Conservation (phyloP, 208 protist species). For the Blechomonas ayalai region DNA sequence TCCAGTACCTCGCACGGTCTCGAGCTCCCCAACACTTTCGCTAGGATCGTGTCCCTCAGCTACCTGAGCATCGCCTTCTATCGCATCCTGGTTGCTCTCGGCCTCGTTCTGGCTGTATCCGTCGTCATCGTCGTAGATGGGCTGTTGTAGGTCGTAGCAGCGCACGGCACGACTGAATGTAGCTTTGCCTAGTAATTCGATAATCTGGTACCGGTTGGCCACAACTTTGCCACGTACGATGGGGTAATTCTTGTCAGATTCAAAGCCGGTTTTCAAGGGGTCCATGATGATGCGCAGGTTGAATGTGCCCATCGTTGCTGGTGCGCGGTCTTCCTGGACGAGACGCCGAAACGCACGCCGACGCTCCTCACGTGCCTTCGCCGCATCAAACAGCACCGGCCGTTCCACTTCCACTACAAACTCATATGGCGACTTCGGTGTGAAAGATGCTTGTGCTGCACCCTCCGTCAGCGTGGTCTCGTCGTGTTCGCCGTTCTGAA, state of each 20-base stretch:
- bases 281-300: constrained; percentile 89
- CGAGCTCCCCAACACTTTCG: constrained; percentile 1
- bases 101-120: constrained; percentile 5
- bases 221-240: constrained; percentile 87
- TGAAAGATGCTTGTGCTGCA: constrained; percentile 24
- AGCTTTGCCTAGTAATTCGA: constrained; percentile 92
- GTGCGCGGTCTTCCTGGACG: constrained; percentile 54
- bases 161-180: constrained; percentile 93
- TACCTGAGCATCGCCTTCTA: neutral
- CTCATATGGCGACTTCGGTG: constrained; percentile 67
- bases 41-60: neutral
- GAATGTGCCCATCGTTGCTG: constrained; percentile 82
- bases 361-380: constrained; percentile 55
- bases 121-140: constrained; percentile 65
- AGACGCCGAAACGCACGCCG: constrained; percentile 56
- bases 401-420: constrained; percentile 85
- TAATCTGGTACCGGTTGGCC: constrained; percentile 91
- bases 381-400: constrained; percentile 65
- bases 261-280: constrained; percentile 90
- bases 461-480: constrained; percentile 29
- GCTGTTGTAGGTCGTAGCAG: constrained; percentile 89
- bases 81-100: neutral
- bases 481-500: constrained; percentile 25
- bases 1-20: constrained; percentile 1
- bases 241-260: constrained; percentile 89